Evolutionary conservation across 805 yeast species (phyloP).

Genomic region (Yamadazyma takamatsuzukensis): DNA sequence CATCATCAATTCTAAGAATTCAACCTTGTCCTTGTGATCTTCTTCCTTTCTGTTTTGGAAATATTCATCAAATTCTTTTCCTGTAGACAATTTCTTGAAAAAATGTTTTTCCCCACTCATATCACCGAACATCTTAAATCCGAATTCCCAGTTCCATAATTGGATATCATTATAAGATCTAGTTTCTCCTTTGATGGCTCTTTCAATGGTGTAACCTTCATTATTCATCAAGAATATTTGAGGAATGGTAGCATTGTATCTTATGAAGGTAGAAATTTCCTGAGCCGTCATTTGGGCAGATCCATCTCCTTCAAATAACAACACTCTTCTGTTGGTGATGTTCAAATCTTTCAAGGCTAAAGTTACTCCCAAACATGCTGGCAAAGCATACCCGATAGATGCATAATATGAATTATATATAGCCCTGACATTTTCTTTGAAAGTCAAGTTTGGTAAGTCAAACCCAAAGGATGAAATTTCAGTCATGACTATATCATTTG

Average conservation of each 20-base stretch:
- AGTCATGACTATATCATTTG: slow-evolving; percentile 67
- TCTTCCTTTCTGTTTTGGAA: slow-evolving; percentile 1
- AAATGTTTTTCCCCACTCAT: slow-evolving; percentile 17
- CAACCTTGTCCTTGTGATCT: slow-evolving; percentile 14
- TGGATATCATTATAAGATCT: slow-evolving; percentile 79
- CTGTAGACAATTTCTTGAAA: slow-evolving; percentile 17
- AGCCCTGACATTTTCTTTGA: slow-evolving; percentile 51
- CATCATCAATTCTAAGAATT: slow-evolving; percentile 23
- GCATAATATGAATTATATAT: slow-evolving; percentile 74
- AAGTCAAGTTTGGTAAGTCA: slow-evolving; percentile 62
- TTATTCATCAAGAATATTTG: slow-evolving; percentile 76
- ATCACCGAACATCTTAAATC: slow-evolving; percentile 65
- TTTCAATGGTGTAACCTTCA: slow-evolving; percentile 86
- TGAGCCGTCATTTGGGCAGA: slow-evolving; percentile 93
- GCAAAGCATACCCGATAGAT: slow-evolving; percentile 86
- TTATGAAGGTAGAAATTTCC: slow-evolving; percentile 66
- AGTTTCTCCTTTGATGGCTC: slow-evolving; percentile 76
- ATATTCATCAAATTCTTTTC: slow-evolving; percentile 18
- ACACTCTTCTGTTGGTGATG: slow-evolving; percentile 47
- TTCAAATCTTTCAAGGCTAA: slow-evolving; percentile 62
- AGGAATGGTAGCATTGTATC: slow-evolving; percentile 50
- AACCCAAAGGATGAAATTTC: slow-evolving; percentile 86
- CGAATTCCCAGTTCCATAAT: slow-evolving; percentile 75
- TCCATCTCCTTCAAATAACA: slow-evolving; percentile 87
- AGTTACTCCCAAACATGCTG: slow-evolving; percentile 80